Percentiles rank a stretch among this genome's conserved stretches.
phyloP scores from a whole-genome alignment of 768 basidiomycete species.

The Pulveroboletus sp. region DNA sequence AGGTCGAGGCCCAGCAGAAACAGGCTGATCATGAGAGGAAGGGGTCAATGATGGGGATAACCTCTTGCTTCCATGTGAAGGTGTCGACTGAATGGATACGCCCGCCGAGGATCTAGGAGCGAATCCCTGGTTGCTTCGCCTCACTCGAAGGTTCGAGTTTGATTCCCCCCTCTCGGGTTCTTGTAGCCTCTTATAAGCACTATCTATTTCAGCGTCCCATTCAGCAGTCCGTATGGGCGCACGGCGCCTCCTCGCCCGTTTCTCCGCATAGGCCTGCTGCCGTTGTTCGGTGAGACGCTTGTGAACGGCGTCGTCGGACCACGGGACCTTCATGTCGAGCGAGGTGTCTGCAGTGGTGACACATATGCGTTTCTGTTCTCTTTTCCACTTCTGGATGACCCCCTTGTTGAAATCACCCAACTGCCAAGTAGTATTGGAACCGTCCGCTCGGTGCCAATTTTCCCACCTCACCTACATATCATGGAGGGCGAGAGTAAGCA shows the following conservation, averaged over 20 bases:
- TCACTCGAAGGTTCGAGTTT: constrained; percentile 21
- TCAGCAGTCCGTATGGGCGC: constrained; percentile 7
- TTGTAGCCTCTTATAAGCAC: constrained; percentile 12
- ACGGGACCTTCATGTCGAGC: constrained; percentile 37
- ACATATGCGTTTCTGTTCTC: constrained; percentile 31
- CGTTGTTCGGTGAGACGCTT: constrained; percentile 42
- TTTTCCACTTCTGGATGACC: constrained; percentile 34
- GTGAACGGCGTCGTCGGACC: constrained; percentile 41
- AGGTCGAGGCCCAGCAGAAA: constrained; percentile 8
- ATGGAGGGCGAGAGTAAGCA: neutral
- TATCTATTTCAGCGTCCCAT: constrained; percentile 30
- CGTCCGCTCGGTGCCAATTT: constrained; percentile 48
- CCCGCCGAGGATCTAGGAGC: constrained; percentile 7
- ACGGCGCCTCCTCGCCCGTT: constrained; percentile 25
- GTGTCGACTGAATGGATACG: constrained; percentile 1
- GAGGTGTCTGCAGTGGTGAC: constrained; percentile 26
- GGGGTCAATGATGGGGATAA: constrained; percentile 12
- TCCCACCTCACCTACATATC: constrained; percentile 48
- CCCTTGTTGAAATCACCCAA: constrained; percentile 19
- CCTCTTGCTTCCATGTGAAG: constrained; percentile 3
- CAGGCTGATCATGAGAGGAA: constrained; percentile 12
- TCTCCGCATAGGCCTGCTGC: constrained; percentile 45
- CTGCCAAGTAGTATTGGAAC: constrained; percentile 55
- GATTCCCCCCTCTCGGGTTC: constrained; percentile 27
- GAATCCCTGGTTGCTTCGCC: constrained; percentile 11